A percentile compares a stretch with the other conserved stretches of the same genome.
These are phyloP conservation scores for Capsella rubella DNA, from an alignment of 441 rosid genomes.

Conservation along the genomic window DNA sequence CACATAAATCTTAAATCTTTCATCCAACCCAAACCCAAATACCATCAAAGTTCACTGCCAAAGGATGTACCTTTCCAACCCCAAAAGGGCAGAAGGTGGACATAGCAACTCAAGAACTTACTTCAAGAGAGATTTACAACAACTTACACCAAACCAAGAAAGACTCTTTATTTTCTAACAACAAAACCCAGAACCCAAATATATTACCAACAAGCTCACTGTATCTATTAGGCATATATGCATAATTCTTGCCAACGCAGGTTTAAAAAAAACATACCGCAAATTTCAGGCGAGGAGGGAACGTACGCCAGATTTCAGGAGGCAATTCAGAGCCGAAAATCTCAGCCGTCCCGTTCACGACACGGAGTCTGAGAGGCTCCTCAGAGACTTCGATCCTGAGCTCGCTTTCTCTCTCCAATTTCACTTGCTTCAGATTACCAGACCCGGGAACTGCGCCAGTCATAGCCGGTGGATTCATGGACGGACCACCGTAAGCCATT, in stretches of 20 bases:
- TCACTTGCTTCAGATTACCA: conserved; percentile 66
- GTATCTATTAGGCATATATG: not conserved
- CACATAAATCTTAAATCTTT: conserved; percentile 27
- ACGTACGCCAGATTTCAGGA: conserved; percentile 85
- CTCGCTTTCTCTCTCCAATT: conserved; percentile 83
- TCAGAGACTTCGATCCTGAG: conserved; percentile 82
- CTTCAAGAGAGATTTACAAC: conserved; percentile 6
- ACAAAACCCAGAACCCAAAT: not conserved
- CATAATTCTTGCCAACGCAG: not conserved
- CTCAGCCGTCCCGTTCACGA: conserved; percentile 83
- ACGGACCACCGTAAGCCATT: conserved; percentile 57
- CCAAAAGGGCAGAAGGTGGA: not conserved
- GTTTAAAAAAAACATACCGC: conserved; percentile 54
- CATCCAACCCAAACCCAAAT: not conserved
- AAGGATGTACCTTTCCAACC: not conserved
- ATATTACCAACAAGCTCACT: conserved; percentile 1
- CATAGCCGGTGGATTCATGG: conserved; percentile 48
- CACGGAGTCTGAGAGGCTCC: conserved; percentile 75
- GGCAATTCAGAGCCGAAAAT: conserved; percentile 92
- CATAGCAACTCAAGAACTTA: conserved; percentile 14
- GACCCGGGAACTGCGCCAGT: conserved; percentile 47
- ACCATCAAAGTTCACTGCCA: not conserved
- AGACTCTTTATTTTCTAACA: not conserved
- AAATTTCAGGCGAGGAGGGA: conserved; percentile 86
- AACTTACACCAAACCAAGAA: conserved; percentile 8